Evolutionary conservation across 441 rosid species (phyloP).

Genomic region (Monsonia emarginata): DNA sequence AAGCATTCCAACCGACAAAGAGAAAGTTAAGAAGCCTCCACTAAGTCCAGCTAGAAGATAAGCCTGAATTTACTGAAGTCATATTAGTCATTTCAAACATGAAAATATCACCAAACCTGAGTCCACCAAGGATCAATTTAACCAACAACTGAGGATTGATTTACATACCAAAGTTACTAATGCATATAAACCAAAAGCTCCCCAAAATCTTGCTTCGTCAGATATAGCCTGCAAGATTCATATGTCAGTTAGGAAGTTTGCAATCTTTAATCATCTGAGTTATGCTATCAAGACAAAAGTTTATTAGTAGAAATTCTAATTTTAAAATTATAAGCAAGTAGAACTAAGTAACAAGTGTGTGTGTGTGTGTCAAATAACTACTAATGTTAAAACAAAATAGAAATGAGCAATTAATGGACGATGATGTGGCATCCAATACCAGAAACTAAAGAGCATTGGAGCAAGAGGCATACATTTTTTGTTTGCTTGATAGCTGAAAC

Average conservation of each 20-base stretch:
- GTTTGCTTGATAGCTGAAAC: constrained; percentile 44
- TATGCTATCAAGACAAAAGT: neutral
- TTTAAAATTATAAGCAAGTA: neutral
- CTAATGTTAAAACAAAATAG: neutral
- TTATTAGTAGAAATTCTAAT: neutral
- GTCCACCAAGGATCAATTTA: neutral
- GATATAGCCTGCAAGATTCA: constrained; percentile 48
- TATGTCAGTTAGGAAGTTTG: constrained; percentile 16
- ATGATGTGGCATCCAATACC: neutral
- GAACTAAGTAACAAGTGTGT: neutral
- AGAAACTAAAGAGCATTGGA: neutral
- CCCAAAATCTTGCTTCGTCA: constrained; percentile 91
- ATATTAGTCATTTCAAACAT: constrained; percentile 20
- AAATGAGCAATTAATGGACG: neutral
- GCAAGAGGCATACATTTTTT: constrained; percentile 50
- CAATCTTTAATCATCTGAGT: constrained; percentile 3
- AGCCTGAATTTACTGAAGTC: constrained; percentile 43
- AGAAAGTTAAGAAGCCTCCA: constrained; percentile 82
- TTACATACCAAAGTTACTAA: constrained; percentile 55
- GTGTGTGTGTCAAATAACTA: neutral
- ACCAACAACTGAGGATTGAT: constrained; percentile 9
- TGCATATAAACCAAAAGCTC: constrained; percentile 86
- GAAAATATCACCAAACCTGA: constrained; percentile 2
- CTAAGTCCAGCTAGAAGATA: constrained; percentile 65
- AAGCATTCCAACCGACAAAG: constrained; percentile 55